Percentiles rank a stretch among this genome's conserved stretches.
Evolutionary conservation across 1,284 basidiomycete species (phyloP).

Genomic region (Volvariella volvacea): DNA sequence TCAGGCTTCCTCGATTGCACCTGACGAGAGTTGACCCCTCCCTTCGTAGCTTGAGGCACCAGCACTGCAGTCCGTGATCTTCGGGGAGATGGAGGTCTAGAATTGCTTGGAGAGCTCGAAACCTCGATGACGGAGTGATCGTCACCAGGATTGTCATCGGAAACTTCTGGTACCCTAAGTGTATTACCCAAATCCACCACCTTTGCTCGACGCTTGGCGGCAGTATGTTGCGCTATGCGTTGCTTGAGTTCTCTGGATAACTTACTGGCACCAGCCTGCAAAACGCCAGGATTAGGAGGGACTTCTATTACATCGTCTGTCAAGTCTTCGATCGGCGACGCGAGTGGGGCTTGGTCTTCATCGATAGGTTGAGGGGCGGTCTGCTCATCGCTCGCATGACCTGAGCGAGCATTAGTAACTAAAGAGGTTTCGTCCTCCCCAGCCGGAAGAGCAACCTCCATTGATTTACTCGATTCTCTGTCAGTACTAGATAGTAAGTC

Average conservation of each 20-base stretch:
- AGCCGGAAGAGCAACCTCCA: no score
- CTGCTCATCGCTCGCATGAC: no score
- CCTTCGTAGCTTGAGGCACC: background rate
- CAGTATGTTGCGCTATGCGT: slow-evolving; percentile 23
- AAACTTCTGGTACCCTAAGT: slow-evolving; percentile 6
- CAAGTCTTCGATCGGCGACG: no score
- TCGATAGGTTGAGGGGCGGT: no score
- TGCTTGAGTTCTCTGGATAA: slow-evolving; percentile 24
- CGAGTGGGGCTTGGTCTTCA: no score
- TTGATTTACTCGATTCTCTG: no score
- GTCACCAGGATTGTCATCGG: slow-evolving; percentile 11
- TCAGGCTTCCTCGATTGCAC: slow-evolving; percentile 6
- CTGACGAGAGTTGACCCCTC: no score
- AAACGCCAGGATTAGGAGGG: no score
- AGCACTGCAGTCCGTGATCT: slow-evolving; percentile 5
- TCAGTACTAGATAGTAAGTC: no score
- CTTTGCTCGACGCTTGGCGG: slow-evolving; percentile 20
- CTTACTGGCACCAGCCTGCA: slow-evolving; percentile 14
- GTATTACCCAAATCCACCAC: slow-evolving; percentile 17
- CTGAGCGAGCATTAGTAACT: no score
- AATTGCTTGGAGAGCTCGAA: slow-evolving; percentile 20
- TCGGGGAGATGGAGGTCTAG: slow-evolving; percentile 1
- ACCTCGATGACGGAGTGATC: slow-evolving; percentile 23
- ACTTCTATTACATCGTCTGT: no score
- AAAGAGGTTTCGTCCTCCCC: no score